Percentiles rank a stretch among this genome's conserved stretches.
These are phyloP conservation scores for Kazachstania psychrophila DNA, from an alignment of 805 yeast species.

Conservation along the genomic window DNA sequence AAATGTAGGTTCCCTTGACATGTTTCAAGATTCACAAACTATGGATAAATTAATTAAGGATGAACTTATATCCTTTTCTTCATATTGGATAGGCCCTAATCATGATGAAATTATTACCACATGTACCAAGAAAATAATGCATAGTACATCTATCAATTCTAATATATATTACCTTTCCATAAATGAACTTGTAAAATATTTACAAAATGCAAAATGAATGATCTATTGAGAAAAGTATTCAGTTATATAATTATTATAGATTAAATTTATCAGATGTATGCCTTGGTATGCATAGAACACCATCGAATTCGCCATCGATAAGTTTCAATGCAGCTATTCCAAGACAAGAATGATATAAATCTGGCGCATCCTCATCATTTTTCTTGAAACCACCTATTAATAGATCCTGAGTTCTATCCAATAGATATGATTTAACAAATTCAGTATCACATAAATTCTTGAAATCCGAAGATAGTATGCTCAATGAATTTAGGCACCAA, in stretches of 20 bases:
- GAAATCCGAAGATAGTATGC: constrained; percentile 31
- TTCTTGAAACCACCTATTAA: constrained; percentile 74
- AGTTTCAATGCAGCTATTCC: constrained; percentile 48
- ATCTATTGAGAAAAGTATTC: neutral
- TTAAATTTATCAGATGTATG: constrained; percentile 1
- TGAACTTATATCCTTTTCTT: constrained; percentile 12
- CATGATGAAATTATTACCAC: constrained; percentile 12
- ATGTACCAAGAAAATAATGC: constrained; percentile 1
- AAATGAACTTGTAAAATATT: neutral
- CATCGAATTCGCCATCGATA: constrained; percentile 25
- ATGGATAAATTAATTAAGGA: constrained; percentile 7
- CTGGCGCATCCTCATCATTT: constrained; percentile 54
- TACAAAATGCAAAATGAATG: neutral
- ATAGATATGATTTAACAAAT: constrained; percentile 36
- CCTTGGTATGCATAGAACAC: constrained; percentile 24
- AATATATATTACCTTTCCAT: constrained; percentile 1
- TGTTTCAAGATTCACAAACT: constrained; percentile 1
- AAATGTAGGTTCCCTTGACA: constrained; percentile 20
- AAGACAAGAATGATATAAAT: constrained; percentile 58
- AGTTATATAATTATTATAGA: constrained; percentile 1
- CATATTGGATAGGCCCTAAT: constrained; percentile 15
- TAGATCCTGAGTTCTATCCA: constrained; percentile 48
- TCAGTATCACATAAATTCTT: constrained; percentile 10
- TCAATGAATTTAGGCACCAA: constrained; percentile 64
- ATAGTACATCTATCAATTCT: neutral